phyloP scores from a whole-genome alignment of 257 asterid species.

The Plectranthus barbatus region DNA sequence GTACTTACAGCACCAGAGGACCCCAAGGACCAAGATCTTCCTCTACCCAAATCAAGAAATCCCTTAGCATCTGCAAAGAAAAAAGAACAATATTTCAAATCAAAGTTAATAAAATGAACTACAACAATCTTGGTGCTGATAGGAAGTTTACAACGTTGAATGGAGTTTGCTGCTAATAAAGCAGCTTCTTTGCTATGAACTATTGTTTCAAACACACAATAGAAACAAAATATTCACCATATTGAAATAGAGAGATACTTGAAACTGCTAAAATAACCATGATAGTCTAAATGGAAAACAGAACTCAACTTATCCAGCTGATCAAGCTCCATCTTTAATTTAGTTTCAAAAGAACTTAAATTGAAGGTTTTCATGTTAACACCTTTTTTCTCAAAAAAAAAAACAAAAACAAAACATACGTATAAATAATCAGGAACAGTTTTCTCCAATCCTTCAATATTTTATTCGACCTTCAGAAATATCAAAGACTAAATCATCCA shows the following conservation, averaged over 20 bases:
- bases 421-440: not conserved
- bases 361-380: not conserved
- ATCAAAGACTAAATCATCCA: not conserved
- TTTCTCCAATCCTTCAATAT: not conserved
- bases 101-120: not conserved
- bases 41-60: slow-evolving; percentile 73
- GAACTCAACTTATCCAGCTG: not conserved
- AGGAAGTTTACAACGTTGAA: not conserved
- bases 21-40: slow-evolving; percentile 97
- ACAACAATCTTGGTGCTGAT: not conserved
- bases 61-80: slow-evolving; percentile 48
- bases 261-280: not conserved
- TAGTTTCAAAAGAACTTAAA: not conserved
- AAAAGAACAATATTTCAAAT: slow-evolving; percentile 6
- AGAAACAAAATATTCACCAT: not conserved
- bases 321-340: not conserved
- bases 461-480: not conserved
- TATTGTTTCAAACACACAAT: not conserved
- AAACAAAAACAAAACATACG: too few species aligned
- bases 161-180: not conserved
- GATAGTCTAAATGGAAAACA: not conserved
- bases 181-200: not conserved
- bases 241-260: not conserved
- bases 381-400: not conserved
- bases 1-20: slow-evolving; percentile 84